Evolutionary conservation across 805 yeast genomes (phyloP).

Genomic region (Wickerhamiella sergipiensis): DNA sequence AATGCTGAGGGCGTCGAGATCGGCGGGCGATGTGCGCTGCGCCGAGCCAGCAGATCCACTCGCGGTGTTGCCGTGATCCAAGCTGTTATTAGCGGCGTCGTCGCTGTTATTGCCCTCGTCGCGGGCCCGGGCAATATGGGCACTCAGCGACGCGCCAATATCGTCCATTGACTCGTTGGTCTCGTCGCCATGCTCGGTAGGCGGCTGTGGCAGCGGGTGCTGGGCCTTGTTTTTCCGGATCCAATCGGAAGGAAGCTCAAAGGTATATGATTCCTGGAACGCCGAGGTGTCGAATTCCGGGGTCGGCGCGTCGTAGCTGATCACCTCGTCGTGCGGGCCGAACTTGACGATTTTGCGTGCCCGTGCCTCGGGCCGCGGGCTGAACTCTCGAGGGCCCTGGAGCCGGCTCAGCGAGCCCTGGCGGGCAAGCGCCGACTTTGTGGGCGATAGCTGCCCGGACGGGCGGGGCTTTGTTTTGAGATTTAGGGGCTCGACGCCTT

Average conservation of each 20-base stretch:
- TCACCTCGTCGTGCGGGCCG: constrained; percentile 19
- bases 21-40: background rate
- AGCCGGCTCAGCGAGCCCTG: constrained; percentile 15
- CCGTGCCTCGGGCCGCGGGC: constrained; percentile 3
- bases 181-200: background rate
- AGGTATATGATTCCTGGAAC: constrained; percentile 1
- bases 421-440: constrained; percentile 18
- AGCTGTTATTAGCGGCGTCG: background rate
- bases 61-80: no score
- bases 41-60: no score
- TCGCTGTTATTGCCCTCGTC: background rate
- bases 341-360: constrained; percentile 17
- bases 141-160: background rate
- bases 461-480: background rate
- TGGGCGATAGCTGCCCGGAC: background rate
- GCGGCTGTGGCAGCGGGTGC: constrained; percentile 6
- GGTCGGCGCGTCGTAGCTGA: constrained; percentile 16
- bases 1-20: background rate
- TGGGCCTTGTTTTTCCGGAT: background rate
- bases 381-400: constrained; percentile 16
- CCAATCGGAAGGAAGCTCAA: constrained; percentile 2
- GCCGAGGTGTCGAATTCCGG: constrained; percentile 13
- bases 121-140: background rate
- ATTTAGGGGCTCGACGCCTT: background rate
- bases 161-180: background rate